Evolutionary conservation across 371 early-diverging fungal species (phyloP).

Genomic region (Mycotypha africana): DNA sequence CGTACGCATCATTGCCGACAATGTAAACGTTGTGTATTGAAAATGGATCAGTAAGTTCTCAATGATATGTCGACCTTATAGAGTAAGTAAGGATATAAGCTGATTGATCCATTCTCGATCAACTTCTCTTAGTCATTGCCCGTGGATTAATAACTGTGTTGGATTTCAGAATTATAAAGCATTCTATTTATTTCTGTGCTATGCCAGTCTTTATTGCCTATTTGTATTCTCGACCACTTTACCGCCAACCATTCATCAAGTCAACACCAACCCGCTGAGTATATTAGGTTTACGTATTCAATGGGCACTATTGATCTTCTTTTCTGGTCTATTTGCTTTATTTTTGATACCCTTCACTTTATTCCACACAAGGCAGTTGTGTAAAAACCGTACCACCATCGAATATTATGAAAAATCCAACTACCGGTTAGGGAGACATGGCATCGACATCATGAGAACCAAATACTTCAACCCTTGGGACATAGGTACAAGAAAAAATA

Average conservation of each 20-base stretch:
- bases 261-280: conserved; percentile 27
- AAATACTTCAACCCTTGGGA: conserved; percentile 60
- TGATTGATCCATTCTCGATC: background rate
- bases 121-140: conserved; percentile 45
- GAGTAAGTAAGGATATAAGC: conserved; percentile 39
- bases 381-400: conserved; percentile 63
- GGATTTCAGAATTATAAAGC: conserved; percentile 66
- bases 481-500: conserved; percentile 48
- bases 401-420: conserved; percentile 57
- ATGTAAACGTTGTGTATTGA: conserved; percentile 33
- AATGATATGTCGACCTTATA: conserved; percentile 54
- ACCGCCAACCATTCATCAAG: conserved; percentile 23
- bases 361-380: conserved; percentile 51
- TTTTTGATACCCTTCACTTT: conserved; percentile 49
- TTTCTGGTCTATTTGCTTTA: conserved; percentile 56
- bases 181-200: conserved; percentile 61
- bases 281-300: conserved; percentile 33
- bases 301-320: conserved; percentile 41
- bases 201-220: conserved; percentile 47
- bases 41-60: too few species aligned
- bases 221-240: conserved; percentile 40
- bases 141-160: conserved; percentile 68
- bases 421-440: conserved; percentile 32
- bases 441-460: conserved; percentile 39
- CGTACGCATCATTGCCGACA: conserved; percentile 64